These are phyloP conservation scores for Oryza coarctata DNA, from an alignment of 176 grass and related monocot genomes.

Conservation along the genomic window DNA sequence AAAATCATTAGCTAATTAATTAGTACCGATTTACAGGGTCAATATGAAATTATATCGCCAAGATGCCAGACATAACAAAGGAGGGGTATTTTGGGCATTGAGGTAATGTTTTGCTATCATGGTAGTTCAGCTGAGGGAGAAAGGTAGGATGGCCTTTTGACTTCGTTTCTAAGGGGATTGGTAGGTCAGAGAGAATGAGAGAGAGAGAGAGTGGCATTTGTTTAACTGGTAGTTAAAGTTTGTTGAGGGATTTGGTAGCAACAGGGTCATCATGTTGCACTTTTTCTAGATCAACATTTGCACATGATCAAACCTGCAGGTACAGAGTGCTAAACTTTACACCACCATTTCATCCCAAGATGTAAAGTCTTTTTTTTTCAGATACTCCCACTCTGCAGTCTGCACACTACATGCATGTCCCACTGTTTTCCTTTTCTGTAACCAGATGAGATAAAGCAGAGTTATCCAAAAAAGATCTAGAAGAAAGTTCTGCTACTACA, in stretches of 20 bases:
- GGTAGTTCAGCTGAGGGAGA: slow-evolving; percentile 34
- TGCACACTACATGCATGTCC: background rate
- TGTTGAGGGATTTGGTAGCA: slow-evolving; percentile 21
- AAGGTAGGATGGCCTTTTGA: slow-evolving; percentile 18
- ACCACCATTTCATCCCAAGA: background rate
- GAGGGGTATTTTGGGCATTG: slow-evolving; percentile 36
- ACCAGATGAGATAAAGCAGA: background rate
- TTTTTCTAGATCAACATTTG: slow-evolving; percentile 7
- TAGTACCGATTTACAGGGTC: background rate
- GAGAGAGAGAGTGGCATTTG: background rate
- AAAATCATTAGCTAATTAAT: background rate
- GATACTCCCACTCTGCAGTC: background rate
- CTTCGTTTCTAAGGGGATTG: slow-evolving; percentile 35
- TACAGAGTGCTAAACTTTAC: background rate
- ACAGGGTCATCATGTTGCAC: background rate
- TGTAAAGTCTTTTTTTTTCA: background rate
- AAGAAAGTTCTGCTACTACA: background rate
- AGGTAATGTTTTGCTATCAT: slow-evolving; percentile 34
- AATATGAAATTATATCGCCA: background rate
- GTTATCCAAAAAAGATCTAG: background rate
- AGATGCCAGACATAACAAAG: too few relatives aligned
- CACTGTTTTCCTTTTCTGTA: background rate
- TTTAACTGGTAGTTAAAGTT: slow-evolving; percentile 34
- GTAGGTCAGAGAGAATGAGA: background rate
- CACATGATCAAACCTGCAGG: background rate